Evolutionary conservation across 768 basidiomycete genomes (phyloP), one percentile per base, ranked within the genome.

Genomic region (Suillus lakei): DNA sequence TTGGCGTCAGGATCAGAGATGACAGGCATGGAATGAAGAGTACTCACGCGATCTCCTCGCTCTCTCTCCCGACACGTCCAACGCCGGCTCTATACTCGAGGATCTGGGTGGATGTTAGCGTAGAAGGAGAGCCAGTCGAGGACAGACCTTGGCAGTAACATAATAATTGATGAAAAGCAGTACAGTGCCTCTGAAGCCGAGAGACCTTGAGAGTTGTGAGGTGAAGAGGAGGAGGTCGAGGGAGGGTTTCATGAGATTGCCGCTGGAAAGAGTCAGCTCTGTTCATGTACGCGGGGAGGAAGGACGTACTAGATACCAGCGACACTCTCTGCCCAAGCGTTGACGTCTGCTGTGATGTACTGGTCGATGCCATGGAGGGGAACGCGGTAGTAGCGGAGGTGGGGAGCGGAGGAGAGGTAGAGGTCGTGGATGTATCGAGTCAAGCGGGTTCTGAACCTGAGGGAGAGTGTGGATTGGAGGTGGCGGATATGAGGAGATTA

Each of bases 181-280:
- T 3, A 89, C 64, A 0, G 91, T 94, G 3, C 96, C 97, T 21
- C 90, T 86, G 0, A 90, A 80, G 12, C 96, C 96, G 21, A 98
- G 86, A 0, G 93, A 92, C 18, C 89, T 87, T 0, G 94, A 90
- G 13, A 98, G 87, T 72, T 98, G 96, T 12, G 90, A 89, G 0
- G 95, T 97, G 81, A 98, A 99, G 55, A 98, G 87, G 30, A 96
- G 76, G 46, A 98, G 81, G 74, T 98, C 96, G n/a, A 98, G 86
- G 0, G 91, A 87, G 0, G 96, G 96, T 74, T 99, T 98, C 66
- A 96, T 87, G 41, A 98, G 73, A 75, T 99, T 99, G 6, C 96
- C 96, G 73, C 95, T 96, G 13, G 23, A 21, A 44, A 32, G 59
- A 43, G 62, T 44, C 23, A 59, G 23, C 30, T 5, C 21, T 6